A percentile compares a stretch with the other conserved stretches of the same genome.
These are phyloP conservation scores for Oidiodendron maius DNA, from an alignment of 495 filamentous ascomycete genomes.

Conservation along the genomic window DNA sequence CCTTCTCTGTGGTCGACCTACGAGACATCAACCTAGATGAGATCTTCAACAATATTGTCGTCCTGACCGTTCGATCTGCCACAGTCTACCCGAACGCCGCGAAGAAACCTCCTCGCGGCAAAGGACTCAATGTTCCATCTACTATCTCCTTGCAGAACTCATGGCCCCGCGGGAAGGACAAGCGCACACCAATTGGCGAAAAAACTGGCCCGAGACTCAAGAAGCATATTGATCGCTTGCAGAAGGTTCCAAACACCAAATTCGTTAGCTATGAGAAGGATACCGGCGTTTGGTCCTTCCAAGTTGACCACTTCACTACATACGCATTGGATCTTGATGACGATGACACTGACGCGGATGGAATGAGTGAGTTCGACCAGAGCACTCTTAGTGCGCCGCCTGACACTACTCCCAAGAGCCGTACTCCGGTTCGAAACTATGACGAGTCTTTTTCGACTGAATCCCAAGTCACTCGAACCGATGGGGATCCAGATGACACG, in stretches of 20 bases:
- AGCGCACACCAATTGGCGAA: slow-evolving; percentile 19
- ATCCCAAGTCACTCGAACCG: slow-evolving; percentile 25
- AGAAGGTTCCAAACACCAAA: slow-evolving; percentile 67
- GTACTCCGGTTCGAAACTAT: slow-evolving; percentile 17
- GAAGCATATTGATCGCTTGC: slow-evolving; percentile 78
- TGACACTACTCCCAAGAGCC: slow-evolving; percentile 48
- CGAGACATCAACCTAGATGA: slow-evolving; percentile 62
- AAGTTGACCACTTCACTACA: slow-evolving; percentile 89
- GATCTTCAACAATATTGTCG: slow-evolving; percentile 66
- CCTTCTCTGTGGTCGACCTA: slow-evolving; percentile 80
- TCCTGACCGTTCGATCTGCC: slow-evolving; percentile 64
- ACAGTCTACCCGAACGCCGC: slow-evolving; percentile 77
- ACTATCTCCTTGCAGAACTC: slow-evolving; percentile 81
- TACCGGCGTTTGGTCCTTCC: slow-evolving; percentile 84
- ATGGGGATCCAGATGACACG: slow-evolving; percentile 63
- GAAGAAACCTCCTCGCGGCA: slow-evolving; percentile 74
- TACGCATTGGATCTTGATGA: slow-evolving; percentile 60
- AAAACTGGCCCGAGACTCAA: slow-evolving; percentile 46
- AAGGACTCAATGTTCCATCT: slow-evolving; percentile 86
- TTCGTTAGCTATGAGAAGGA: slow-evolving; percentile 73
- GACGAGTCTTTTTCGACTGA: slow-evolving; percentile 19
- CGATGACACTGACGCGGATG: slow-evolving; percentile 57
- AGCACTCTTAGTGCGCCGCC: slow-evolving; percentile 54
- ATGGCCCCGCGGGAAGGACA: slow-evolving; percentile 71
- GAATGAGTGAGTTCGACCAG: slow-evolving; percentile 25